Evolutionary conservation across 2,329 filamentous ascomycete species (phyloP).

Genomic region (Penicillium sp.): DNA sequence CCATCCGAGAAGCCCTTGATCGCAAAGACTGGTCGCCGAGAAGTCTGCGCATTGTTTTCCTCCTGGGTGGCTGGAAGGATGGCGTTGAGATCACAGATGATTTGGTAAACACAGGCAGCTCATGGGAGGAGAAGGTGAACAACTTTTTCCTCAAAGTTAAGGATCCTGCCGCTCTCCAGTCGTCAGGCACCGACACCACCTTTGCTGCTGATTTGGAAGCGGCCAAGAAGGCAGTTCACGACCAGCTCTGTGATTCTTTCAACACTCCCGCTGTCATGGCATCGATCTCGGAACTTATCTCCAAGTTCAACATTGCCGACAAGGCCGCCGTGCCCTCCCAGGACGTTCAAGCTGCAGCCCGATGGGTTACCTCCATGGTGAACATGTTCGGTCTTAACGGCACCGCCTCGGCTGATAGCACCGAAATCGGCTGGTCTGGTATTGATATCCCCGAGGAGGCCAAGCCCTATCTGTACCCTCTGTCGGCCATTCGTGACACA

Average conservation of each 20-base stretch:
- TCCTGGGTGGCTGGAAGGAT: constrained; percentile 86
- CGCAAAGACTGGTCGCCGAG: constrained; percentile 71
- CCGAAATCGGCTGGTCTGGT: constrained; percentile 62
- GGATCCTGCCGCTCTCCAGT: constrained; percentile 41
- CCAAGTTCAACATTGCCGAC: constrained; percentile 64
- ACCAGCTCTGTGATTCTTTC: constrained; percentile 77
- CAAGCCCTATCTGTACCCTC: constrained; percentile 59
- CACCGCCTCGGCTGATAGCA: constrained; percentile 32
- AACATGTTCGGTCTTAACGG: constrained; percentile 74
- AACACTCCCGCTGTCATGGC: constrained; percentile 79
- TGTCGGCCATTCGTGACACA: constrained; percentile 56
- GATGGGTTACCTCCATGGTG: constrained; percentile 79
- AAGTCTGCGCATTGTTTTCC: constrained; percentile 77
- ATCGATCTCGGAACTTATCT: constrained; percentile 73
- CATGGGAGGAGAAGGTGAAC: constrained; percentile 77
- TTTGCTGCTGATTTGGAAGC: constrained; percentile 50
- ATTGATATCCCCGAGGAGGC: constrained; percentile 60
- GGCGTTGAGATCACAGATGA: constrained; percentile 87
- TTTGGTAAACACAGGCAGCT: constrained; percentile 68
- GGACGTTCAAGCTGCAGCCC: constrained; percentile 57
- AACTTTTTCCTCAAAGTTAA: constrained; percentile 63
- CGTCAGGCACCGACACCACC: constrained; percentile 29
- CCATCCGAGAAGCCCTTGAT: constrained; percentile 76
- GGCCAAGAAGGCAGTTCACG: constrained; percentile 58
- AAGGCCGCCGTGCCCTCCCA: constrained; percentile 46